Evolutionary conservation across 2,329 filamentous ascomycete species (phyloP).

Genomic region (Aspergillus spinulosporus): DNA sequence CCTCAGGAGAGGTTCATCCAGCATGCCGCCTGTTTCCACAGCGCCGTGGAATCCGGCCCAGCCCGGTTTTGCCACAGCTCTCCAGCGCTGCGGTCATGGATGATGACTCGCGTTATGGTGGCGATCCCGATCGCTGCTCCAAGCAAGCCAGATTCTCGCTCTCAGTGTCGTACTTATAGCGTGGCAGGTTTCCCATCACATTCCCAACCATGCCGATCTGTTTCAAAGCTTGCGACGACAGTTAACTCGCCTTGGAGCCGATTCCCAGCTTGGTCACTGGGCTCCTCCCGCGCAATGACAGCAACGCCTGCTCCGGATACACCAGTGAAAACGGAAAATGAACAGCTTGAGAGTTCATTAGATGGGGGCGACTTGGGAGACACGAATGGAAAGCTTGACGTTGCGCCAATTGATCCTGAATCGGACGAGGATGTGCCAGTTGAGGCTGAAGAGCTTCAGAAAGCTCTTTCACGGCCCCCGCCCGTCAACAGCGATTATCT

Average conservation of each 20-base stretch:
- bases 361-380: background rate
- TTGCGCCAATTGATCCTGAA: slow-evolving; percentile 50
- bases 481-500: slow-evolving; percentile 80
- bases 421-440: slow-evolving; percentile 53
- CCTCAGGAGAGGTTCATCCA: slow-evolving; percentile 25
- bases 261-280: slow-evolving; percentile 7
- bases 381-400: slow-evolving; percentile 23
- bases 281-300: background rate
- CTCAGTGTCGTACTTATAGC: slow-evolving; percentile 4
- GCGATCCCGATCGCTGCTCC: slow-evolving; percentile 23
- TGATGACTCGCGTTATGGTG: slow-evolving; percentile 23
- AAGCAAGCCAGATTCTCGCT: slow-evolving; percentile 5
- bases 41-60: slow-evolving; percentile 27
- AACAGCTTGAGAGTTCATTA: background rate
- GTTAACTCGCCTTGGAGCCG: slow-evolving; percentile 3
- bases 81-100: slow-evolving; percentile 24
- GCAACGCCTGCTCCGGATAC: background rate
- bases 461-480: slow-evolving; percentile 64
- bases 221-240: slow-evolving; percentile 15
- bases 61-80: slow-evolving; percentile 28
- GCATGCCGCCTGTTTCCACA: slow-evolving; percentile 32
- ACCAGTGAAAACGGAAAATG: slow-evolving; percentile 1
- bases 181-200: slow-evolving; percentile 10
- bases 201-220: slow-evolving; percentile 18
- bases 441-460: slow-evolving; percentile 59